These are phyloP conservation scores for Piloderma croceum DNA, from an alignment of 768 basidiomycete species.

Conservation along the genomic window DNA sequence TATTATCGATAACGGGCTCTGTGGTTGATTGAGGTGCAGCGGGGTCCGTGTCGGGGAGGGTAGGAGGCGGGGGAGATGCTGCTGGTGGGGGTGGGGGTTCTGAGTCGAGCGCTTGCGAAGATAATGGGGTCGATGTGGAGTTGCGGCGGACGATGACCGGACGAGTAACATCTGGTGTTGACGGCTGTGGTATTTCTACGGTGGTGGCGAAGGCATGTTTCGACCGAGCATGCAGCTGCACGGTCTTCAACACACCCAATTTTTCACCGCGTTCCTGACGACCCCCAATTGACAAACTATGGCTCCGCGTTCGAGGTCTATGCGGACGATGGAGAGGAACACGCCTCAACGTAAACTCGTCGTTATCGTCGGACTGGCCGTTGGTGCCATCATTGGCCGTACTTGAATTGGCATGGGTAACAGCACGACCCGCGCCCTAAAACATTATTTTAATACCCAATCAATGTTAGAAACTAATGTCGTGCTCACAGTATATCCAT, in stretches of 20 bases:
- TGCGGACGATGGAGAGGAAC: slow-evolving; percentile 26
- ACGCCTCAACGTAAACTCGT: slow-evolving; percentile 38
- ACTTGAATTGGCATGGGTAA: slow-evolving; percentile 65
- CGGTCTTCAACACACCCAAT: slow-evolving; percentile 55
- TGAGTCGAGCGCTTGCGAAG: slow-evolving; percentile 16
- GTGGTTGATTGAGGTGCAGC: slow-evolving; percentile 9
- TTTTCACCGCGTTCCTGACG: slow-evolving; percentile 35
- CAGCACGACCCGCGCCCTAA: slow-evolving; percentile 63
- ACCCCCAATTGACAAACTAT: slow-evolving; percentile 51
- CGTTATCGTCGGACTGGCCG: slow-evolving; percentile 51
- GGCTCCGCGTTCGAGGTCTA: slow-evolving; percentile 47
- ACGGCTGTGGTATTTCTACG: slow-evolving; percentile 10
- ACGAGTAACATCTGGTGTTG: slow-evolving; percentile 17
- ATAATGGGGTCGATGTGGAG: slow-evolving; percentile 35
- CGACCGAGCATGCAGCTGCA: slow-evolving; percentile 59
- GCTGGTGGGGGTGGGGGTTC: slow-evolving; percentile 14
- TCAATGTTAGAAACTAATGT: slow-evolving; percentile 1
- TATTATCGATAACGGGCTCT: slow-evolving; percentile 4
- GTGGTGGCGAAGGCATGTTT: slow-evolving; percentile 47
- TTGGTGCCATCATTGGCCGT: slow-evolving; percentile 47
- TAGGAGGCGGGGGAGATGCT: slow-evolving; percentile 5
- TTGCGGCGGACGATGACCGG: slow-evolving; percentile 42
- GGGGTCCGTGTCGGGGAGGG: slow-evolving; percentile 16
- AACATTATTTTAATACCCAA: slow-evolving; percentile 1
- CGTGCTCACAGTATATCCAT: slow-evolving; percentile 56